Base-by-base conservation (phyloP, 2,329 filamentous ascomycete species). In the Aspergillus thermomutatus region DNA sequence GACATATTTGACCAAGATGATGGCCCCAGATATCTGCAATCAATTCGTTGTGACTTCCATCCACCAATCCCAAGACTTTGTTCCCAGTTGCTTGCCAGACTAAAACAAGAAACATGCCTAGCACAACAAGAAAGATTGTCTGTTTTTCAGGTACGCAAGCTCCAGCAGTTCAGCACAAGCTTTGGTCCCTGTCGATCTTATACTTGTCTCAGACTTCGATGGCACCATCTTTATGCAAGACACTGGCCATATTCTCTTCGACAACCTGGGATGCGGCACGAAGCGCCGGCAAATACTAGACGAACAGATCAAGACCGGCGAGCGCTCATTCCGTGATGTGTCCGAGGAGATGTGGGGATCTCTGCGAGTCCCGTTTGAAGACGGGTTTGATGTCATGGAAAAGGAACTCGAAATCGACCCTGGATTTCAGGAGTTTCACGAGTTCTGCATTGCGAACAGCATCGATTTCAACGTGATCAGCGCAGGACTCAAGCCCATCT, bases 191-290 rank as follows among this genome's bases (percentile, higher is more conserved):
- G 37, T 26, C 53, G 55, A 51, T 37, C 43, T 51, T n/a, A 50
- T 49, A 48, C 49, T 40, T 53, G 52, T 21, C 41, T 8, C 21
- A 87, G 85, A 89, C 71, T 89, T 89, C 64, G 86, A 89, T 69
- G 86, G 86, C 60, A 89, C 86, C 3, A 89, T 89, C 60, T 88
- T 87, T 77, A 86, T 87, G 80, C 84, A 88, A 78, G 84, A 87
- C 64, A 88, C 84, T 1, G 87, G 87, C 47, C 86, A 89, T 68
- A 81, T 88, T 61, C 82, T 89, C 50, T 87, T 88, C 72, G 85
- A 88, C 68, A 79, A 79, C 64, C 81, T 86, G 62, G 86, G 87
- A 52, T 88, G 85, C 71, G 86, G 86, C 27, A 74, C 77, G 23
- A 77, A 81, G 59, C 77, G 78, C 56, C 81, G 85, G 50, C 73